Conservation (phyloP, 2,329 filamentous ascomycete species). For the Fusarium nanum region DNA sequence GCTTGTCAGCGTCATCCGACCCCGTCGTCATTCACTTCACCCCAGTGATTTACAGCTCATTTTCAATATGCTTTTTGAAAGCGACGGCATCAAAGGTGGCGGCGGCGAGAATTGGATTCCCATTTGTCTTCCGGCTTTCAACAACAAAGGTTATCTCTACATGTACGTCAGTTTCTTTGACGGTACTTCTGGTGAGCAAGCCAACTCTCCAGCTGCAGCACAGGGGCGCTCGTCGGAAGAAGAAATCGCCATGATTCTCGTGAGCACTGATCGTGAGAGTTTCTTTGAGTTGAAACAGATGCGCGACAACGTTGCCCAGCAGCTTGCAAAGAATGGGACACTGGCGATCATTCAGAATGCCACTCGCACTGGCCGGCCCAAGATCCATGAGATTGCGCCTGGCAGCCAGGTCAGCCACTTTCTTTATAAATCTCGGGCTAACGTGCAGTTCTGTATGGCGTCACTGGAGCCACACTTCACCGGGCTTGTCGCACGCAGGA, state of each 20-base stretch:
- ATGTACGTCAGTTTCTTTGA: conserved; percentile 99
- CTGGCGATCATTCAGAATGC: conserved; percentile 80
- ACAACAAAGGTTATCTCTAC: conserved; percentile 95
- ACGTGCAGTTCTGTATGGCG: conserved; percentile 96
- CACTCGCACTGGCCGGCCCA: conserved; percentile 76
- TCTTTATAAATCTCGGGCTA: conserved; percentile 91
- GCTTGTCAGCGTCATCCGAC: conserved; percentile 93
- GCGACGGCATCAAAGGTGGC: conserved; percentile 88
- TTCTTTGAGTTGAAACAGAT: conserved; percentile 89
- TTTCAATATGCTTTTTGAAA: conserved; percentile 99
- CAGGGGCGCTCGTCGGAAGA: conserved; percentile 76
- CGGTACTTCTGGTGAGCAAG: conserved; percentile 57
- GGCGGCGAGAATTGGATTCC: conserved; percentile 98
- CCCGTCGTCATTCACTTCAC: conserved; percentile 93
- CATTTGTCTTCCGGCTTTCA: conserved; percentile 94
- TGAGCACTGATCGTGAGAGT: conserved; percentile 91
- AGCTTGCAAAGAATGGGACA: conserved; percentile 80
- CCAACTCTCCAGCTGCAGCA: conserved; percentile 64
- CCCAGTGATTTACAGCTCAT: conserved; percentile 95
- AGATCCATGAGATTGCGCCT: conserved; percentile 79
- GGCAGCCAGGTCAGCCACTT: conserved; percentile 89
- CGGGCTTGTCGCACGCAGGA: conserved; percentile 68
- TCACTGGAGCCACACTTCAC: conserved; percentile 77
- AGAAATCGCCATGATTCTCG: conserved; percentile 90
- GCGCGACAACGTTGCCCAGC: conserved; percentile 71